Conservation (phyloP, 768 basidiomycete species). For the Collybiopsis luxurians region DNA sequence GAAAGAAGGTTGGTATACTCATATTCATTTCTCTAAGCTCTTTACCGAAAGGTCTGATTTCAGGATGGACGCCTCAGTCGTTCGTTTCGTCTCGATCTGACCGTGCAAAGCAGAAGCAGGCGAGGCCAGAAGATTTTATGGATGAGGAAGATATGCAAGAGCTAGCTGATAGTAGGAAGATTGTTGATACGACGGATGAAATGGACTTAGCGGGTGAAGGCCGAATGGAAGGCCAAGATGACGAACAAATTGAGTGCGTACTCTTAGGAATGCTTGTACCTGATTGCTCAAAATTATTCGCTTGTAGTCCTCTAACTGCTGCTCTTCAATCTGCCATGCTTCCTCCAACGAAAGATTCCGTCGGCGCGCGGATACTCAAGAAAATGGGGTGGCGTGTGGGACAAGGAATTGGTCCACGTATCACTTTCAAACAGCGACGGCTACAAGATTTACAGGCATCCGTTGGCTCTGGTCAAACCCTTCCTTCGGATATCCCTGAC, state of each 20-base stretch:
- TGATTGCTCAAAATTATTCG: background rate
- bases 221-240: conserved; percentile 38
- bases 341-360: conserved; percentile 73
- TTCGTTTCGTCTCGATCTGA: conserved; percentile 88
- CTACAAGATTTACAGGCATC: conserved; percentile 61
- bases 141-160: conserved; percentile 96
- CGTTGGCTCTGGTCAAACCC: conserved; percentile 24
- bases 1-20: conserved; percentile 70
- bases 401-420: conserved; percentile 89
- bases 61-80: conserved; percentile 93
- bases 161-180: conserved; percentile 63
- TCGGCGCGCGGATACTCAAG: conserved; percentile 81
- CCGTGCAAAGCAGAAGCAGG: conserved; percentile 58
- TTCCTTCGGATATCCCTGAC: conserved; percentile 24
- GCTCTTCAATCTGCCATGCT: conserved; percentile 66
- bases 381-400: conserved; percentile 96
- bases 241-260: conserved; percentile 37
- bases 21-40: background rate
- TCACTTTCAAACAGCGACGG: conserved; percentile 73
- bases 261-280: background rate
- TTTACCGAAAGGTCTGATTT: background rate
- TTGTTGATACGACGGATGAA: conserved; percentile 80
- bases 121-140: conserved; percentile 94
- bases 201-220: conserved; percentile 66
- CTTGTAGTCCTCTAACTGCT: conserved; percentile 55